These are phyloP conservation scores for Phaeosphaeriaceae sp. DNA, from an alignment of 2,329 filamentous ascomycete species.

Conservation along the genomic window DNA sequence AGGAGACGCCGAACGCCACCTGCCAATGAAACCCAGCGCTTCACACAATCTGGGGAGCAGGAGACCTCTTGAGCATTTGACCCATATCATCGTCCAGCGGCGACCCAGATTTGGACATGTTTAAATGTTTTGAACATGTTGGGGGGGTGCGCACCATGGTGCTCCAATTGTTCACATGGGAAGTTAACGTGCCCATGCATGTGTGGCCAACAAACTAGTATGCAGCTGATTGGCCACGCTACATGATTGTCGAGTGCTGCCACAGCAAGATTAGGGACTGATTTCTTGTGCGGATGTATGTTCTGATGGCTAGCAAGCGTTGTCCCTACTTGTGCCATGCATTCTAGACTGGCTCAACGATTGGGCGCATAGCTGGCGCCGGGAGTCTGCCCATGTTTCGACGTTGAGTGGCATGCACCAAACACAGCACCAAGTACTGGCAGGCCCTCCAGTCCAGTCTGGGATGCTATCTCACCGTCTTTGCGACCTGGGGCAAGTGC, in stretches of 20 bases:
- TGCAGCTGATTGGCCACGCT: slow-evolving; percentile 36
- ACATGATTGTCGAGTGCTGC: slow-evolving; percentile 29
- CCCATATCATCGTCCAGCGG: slow-evolving; percentile 22
- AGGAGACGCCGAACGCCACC: slow-evolving; percentile 42
- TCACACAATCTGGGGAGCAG: slow-evolving; percentile 25
- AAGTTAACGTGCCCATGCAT: slow-evolving; percentile 24
- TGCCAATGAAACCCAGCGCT: slow-evolving; percentile 44
- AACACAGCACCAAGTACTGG: slow-evolving; percentile 21
- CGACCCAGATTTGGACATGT: slow-evolving; percentile 16
- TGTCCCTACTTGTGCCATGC: slow-evolving; percentile 35
- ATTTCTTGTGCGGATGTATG: slow-evolving; percentile 21
- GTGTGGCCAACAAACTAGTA: slow-evolving; percentile 31
- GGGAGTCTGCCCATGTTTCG: slow-evolving; percentile 39
- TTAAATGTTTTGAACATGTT: slow-evolving; percentile 9
- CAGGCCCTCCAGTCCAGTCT: slow-evolving; percentile 15
- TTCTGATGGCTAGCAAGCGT: slow-evolving; percentile 19
- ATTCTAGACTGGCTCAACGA: slow-evolving; percentile 28
- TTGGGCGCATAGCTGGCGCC: slow-evolving; percentile 43
- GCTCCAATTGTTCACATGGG: slow-evolving; percentile 33
- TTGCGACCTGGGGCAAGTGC: not conserved
- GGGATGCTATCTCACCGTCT: slow-evolving; percentile 21
- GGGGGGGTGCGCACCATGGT: slow-evolving; percentile 33
- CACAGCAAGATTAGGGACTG: slow-evolving; percentile 24
- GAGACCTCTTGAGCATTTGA: slow-evolving; percentile 17
- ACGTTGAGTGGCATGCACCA: slow-evolving; percentile 33